These are phyloP conservation scores for Schwanniomyces sp. DNA, from an alignment of 805 yeast species.

Conservation along the genomic window DNA sequence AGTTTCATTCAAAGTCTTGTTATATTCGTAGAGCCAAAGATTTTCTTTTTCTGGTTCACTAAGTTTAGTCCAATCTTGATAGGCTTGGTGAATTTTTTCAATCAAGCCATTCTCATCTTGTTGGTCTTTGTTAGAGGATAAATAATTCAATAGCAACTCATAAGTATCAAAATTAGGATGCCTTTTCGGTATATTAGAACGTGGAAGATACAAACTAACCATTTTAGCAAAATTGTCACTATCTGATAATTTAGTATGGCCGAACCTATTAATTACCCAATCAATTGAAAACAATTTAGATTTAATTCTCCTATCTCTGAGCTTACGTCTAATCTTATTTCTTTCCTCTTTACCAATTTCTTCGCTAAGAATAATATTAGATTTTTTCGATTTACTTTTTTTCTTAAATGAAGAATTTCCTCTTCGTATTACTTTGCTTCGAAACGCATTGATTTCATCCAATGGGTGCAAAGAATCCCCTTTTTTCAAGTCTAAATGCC, in stretches of 20 bases:
- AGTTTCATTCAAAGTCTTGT: slow-evolving; percentile 4
- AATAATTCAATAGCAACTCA: slow-evolving; percentile 2
- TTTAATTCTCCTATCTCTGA: slow-evolving; percentile 41
- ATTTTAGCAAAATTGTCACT: slow-evolving; percentile 8
- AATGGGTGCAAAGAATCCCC: slow-evolving; percentile 55
- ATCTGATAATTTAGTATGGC: slow-evolving; percentile 1
- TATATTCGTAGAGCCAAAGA: slow-evolving; percentile 8
- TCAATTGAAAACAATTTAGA: slow-evolving; percentile 25
- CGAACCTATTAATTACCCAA: slow-evolving; percentile 12
- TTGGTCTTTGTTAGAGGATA: not conserved
- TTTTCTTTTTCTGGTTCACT: slow-evolving; percentile 4
- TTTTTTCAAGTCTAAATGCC: slow-evolving; percentile 57
- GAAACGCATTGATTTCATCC: slow-evolving; percentile 43
- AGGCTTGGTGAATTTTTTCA: slow-evolving; percentile 4
- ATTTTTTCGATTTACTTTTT: slow-evolving; percentile 38
- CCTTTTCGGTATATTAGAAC: slow-evolving; percentile 9
- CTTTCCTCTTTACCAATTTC: slow-evolving; percentile 49
- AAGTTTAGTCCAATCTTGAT: slow-evolving; percentile 7
- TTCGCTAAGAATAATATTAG: slow-evolving; percentile 43
- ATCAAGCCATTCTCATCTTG: slow-evolving; percentile 1
- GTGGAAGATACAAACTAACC: slow-evolving; percentile 9
- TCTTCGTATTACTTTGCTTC: slow-evolving; percentile 52
- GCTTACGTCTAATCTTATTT: slow-evolving; percentile 43
- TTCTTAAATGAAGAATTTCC: slow-evolving; percentile 46
- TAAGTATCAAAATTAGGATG: slow-evolving; percentile 8